Evolutionary conservation across 257 asterid species (phyloP).

Genomic region (Solanum gandarillasii): DNA sequence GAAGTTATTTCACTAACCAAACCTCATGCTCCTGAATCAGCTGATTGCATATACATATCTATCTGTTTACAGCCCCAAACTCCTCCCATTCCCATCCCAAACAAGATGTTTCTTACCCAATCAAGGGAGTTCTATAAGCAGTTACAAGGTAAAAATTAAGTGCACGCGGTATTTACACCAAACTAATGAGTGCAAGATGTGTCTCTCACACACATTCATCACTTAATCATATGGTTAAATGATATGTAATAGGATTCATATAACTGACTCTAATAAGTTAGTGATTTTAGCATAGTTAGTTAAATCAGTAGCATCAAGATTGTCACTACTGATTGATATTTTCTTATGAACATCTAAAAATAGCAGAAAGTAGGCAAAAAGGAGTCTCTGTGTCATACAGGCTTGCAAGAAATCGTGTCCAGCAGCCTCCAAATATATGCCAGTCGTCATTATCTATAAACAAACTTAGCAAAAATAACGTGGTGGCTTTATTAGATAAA

Average conservation of each 20-base stretch:
- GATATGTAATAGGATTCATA: neutral
- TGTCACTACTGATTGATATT: neutral
- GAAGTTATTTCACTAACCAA: neutral
- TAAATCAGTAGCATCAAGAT: neutral
- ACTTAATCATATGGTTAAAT: neutral
- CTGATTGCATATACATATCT: neutral
- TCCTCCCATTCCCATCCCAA: neutral
- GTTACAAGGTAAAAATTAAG: neutral
- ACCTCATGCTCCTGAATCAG: neutral
- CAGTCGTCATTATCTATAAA: conserved; percentile 16
- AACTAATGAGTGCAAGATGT: neutral
- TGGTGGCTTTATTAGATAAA: conserved; percentile 6
- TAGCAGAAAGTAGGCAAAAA: neutral
- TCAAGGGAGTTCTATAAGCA: neutral
- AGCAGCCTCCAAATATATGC: conserved; percentile 2
- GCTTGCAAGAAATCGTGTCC: conserved; percentile 15
- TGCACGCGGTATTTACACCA: neutral
- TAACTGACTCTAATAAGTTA: neutral
- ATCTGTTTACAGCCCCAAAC: neutral
- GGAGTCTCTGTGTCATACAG: neutral
- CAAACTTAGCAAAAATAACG: conserved; percentile 19
- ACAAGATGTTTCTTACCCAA: neutral
- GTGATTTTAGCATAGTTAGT: neutral
- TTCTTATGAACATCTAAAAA: neutral
- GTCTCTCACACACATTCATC: neutral